Base-by-base conservation (phyloP, 805 yeast genomes). In the Ogataea pini region DNA sequence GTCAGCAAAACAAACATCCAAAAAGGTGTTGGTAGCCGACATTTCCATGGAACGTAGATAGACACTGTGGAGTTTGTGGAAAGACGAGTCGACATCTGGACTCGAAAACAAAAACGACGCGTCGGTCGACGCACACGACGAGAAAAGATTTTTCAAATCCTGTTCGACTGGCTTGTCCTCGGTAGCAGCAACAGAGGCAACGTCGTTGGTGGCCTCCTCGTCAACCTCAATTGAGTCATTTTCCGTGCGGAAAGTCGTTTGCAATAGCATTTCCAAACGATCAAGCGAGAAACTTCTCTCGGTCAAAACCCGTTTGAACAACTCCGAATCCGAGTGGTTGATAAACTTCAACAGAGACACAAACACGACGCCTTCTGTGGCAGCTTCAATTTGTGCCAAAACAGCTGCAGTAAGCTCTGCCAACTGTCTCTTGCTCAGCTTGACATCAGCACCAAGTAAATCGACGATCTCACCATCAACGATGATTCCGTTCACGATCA, bases 231-330 rank as follows among this genome's bases (percentile, higher is more conserved):
- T 52, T 16, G 31, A 42, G 18, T 40, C 48, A 7, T 16, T 4
- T 14, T 39, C 42, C 2, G 8, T 12, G 13, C 25, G 57, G 44
- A 89, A 67, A 0, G 91, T 82, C 1, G 85, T 76, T 67, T 88
- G 86, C 39, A 89, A 69, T 46, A 77, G 74, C 73, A 89, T 78
- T 69, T 85, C 91, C 24, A 84, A 68, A 4, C 72, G 55, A 24
- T 76, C 80, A 3, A 79, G 50, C 5, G 68, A 58, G 17, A 75
- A 46, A 16, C 67, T 62, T 18, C 66, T 46, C 2, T 72, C 63
- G 2, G 61, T 54, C 42, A 80, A 59, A 20, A 70, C 67, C n/a
- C 62, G 55, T n/a, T 71, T 34, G 37, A 80, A 72, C 17, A 71
- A 50, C 2, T 63, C 69, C 50, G 73, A 69, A 44, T 77, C 63